Evolutionary conservation across 2,329 filamentous ascomycete genomes (phyloP).

Genomic region (Nemania diffusa): DNA sequence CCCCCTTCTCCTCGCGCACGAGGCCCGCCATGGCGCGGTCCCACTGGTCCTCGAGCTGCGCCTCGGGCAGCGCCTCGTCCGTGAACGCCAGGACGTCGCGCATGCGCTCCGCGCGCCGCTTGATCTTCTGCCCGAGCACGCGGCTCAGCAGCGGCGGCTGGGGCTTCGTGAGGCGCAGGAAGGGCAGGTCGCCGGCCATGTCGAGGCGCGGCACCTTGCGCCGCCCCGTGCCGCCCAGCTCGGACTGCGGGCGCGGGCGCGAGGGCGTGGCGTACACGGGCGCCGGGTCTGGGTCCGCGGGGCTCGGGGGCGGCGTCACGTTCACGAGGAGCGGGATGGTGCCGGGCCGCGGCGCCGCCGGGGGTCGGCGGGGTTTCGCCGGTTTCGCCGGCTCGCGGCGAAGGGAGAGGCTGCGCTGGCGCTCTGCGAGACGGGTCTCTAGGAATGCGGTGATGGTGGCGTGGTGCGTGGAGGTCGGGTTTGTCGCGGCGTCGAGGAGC

Average conservation of each 20-base stretch:
- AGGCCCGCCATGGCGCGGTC: no score
- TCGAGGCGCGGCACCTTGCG: conserved; percentile 70
- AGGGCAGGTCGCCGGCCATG: conserved; percentile 66
- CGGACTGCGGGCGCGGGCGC: conserved; percentile 60
- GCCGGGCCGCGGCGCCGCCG: conserved; percentile 36
- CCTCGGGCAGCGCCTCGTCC: conserved; percentile 47
- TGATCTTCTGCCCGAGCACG: conserved; percentile 64
- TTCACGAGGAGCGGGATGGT: conserved; percentile 49
- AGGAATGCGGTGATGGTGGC: conserved; percentile 56
- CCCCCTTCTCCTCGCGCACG: no score
- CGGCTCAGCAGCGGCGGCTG: conserved; percentile 69
- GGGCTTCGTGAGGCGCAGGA: conserved; percentile 74
- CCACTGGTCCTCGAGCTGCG: conserved; percentile 56
- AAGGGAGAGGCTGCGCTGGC: no score
- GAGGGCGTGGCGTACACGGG: conserved; percentile 58
- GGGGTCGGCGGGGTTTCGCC: conserved; percentile 14
- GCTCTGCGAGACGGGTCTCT: conserved; percentile 50
- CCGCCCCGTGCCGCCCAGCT: conserved; percentile 58
- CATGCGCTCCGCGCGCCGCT: conserved; percentile 56
- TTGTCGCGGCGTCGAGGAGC: conserved; percentile 37
- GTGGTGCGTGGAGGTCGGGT: conserved; percentile 48
- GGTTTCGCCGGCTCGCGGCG: no score
- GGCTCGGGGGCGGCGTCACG: conserved; percentile 46
- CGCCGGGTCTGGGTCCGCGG: conserved; percentile 50
- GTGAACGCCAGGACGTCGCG: conserved; percentile 47